Percentiles rank a stretch among this genome's conserved stretches.
Conservation (phyloP, 164 flowering plant species). For the Nymphaea colorata region DNA sequence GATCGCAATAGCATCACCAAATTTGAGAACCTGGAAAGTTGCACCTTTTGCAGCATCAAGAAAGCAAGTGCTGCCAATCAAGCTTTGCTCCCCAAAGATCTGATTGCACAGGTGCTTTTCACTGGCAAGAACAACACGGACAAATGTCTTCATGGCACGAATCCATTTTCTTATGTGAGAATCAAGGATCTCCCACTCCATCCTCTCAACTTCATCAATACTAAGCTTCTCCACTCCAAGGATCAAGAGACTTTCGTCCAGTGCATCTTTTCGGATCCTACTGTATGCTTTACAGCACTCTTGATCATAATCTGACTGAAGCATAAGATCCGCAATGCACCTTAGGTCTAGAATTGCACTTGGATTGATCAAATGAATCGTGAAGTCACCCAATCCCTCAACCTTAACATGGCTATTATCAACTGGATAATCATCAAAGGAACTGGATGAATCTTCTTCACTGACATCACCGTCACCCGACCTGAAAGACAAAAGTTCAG, state of each 20-base stretch:
- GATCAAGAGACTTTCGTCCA: slow-evolving; percentile 52
- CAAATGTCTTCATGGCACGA: background rate
- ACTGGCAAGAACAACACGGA: slow-evolving; percentile 2
- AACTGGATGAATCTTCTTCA: background rate
- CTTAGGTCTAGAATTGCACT: slow-evolving; percentile 52
- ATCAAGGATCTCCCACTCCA: background rate
- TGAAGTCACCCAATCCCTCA: slow-evolving; percentile 2
- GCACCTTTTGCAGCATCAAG: slow-evolving; percentile 4
- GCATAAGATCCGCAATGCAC: slow-evolving; percentile 52
- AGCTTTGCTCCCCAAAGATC: slow-evolving; percentile 2
- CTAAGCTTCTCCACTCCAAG: slow-evolving; percentile 70
- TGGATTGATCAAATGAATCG: slow-evolving; percentile 47
- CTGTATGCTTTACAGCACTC: slow-evolving; percentile 66
- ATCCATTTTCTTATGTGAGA: slow-evolving; percentile 2
- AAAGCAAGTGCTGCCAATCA: background rate
- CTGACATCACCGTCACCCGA: slow-evolving; percentile 17
- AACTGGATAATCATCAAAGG: background rate
- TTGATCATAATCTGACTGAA: slow-evolving; percentile 35
- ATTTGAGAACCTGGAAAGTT: slow-evolving; percentile 4
- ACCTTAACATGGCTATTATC: background rate
- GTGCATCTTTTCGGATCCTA: slow-evolving; percentile 42
- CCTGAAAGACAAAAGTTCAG: slow-evolving; percentile 55
- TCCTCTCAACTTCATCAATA: slow-evolving; percentile 59
- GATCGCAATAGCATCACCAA: slow-evolving; percentile 5
- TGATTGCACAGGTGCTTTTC: slow-evolving; percentile 3